Base-by-base conservation (phyloP, 345 rosid species). In the Kandelia obovata region DNA sequence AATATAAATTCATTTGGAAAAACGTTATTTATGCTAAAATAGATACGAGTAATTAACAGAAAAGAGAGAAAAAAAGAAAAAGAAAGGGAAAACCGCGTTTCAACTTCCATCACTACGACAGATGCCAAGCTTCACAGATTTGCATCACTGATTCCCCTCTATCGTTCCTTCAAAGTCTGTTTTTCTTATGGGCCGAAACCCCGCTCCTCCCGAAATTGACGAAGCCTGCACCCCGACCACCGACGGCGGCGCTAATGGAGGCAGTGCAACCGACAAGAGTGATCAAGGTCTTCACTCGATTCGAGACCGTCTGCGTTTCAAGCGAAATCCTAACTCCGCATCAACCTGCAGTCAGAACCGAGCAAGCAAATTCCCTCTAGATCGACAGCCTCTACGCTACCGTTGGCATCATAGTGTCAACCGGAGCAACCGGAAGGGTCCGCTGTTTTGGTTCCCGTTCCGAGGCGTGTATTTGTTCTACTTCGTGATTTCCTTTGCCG, bases 391-490 rank as follows among this genome's bases (percentile, higher is more conserved):
- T 1, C 49, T 67, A 31, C 86, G 91, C 61, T 61, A 9, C 61
- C 83, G 92, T 31, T 67, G 68, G 65, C 75, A 25, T 69, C 75
- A 47, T 77, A 65, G 61, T 72, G 68, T 75, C 65, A 72, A 20
- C 27, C 61, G 34, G 46, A 79, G 89, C 64, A 79, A 82, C 62
- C 94, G 97, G 66, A 91, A 84, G 77, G 87, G 92, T 9, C 78
- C 82, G 57, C 20, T 76, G 58, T 74, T 82, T 26, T 75, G 82
- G 56, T 66, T 89, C 30, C 88, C 83, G 46, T 81, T 88, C 25
- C 82, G 93, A 46, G 93, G 96, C 17, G 78, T 79, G 20, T 83
- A 86, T 74, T 76, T 91, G 74, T 78, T 88, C 51, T 95, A 89
- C 80, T 75, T 78, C 58, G 68, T 84, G 32, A 68, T 92, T 9